These are phyloP conservation scores for Alloascoidea hylecoeti DNA, from an alignment of 805 yeast species.

Conservation along the genomic window DNA sequence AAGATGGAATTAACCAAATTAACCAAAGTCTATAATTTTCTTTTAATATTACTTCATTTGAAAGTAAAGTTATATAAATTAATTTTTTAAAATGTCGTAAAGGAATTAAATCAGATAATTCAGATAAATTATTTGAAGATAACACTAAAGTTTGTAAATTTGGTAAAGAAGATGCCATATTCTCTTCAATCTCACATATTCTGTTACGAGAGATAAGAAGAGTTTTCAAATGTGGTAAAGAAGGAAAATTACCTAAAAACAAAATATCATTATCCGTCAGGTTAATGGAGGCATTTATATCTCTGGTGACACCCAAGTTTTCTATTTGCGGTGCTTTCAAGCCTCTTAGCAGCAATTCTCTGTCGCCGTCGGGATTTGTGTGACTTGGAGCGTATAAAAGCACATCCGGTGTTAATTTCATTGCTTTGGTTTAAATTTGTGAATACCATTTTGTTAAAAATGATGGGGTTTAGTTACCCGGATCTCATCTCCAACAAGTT, in stretches of 20 bases:
- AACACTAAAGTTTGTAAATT: slow-evolving; percentile 38
- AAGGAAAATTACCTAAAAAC: slow-evolving; percentile 35
- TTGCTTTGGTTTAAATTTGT: slow-evolving; percentile 10
- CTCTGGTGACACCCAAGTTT: slow-evolving; percentile 22
- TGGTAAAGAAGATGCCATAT: slow-evolving; percentile 22
- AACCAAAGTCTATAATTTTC: slow-evolving; percentile 45
- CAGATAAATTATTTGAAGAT: slow-evolving; percentile 31
- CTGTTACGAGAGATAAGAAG: slow-evolving; percentile 53
- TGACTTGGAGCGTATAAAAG: slow-evolving; percentile 36
- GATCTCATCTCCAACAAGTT: not conserved
- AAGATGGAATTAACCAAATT: slow-evolving; percentile 46
- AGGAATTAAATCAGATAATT: slow-evolving; percentile 27
- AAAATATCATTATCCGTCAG: slow-evolving; percentile 62
- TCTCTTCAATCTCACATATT: slow-evolving; percentile 26
- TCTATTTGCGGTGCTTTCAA: slow-evolving; percentile 29
- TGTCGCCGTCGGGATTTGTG: slow-evolving; percentile 26
- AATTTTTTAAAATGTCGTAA: slow-evolving; percentile 27
- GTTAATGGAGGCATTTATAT: slow-evolving; percentile 45
- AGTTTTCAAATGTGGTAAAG: slow-evolving; percentile 26
- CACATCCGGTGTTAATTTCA: slow-evolving; percentile 43
- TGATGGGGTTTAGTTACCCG: not conserved
- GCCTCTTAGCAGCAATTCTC: slow-evolving; percentile 25
- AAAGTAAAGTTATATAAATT: slow-evolving; percentile 32
- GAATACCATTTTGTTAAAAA: not conserved
- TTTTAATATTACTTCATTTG: slow-evolving; percentile 39